Percentiles rank a stretch among this genome's conserved stretches.
phyloP scores from a whole-genome alignment of 441 rosid species.

The Jatropha podagrica region DNA sequence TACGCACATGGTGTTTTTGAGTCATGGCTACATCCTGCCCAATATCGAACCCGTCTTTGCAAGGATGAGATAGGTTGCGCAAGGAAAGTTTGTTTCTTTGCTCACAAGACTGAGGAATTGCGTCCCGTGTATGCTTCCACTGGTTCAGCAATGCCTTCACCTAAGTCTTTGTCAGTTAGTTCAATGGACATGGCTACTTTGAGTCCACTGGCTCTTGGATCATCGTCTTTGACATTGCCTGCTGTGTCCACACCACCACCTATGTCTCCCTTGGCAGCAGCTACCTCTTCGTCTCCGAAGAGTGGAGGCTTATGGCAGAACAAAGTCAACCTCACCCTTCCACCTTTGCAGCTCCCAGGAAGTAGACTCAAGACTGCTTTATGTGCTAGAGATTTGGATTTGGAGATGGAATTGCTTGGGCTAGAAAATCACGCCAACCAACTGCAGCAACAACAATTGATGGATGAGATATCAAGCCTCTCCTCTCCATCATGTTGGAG shows the following conservation, averaged over 20 bases:
- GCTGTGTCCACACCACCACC: constrained; percentile 68
- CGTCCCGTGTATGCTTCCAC: constrained; percentile 88
- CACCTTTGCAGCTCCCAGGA: constrained; percentile 73
- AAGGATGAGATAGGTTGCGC: constrained; percentile 87
- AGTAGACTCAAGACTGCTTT: constrained; percentile 77
- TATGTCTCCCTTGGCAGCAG: constrained; percentile 66
- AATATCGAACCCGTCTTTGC: constrained; percentile 92
- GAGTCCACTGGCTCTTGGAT: constrained; percentile 57
- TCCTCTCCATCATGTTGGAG: constrained; percentile 54
- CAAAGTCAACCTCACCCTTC: constrained; percentile 65
- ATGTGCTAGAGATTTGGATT: constrained; percentile 69
- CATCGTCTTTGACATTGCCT: constrained; percentile 52
- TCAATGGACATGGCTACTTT: constrained; percentile 53
- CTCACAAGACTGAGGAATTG: constrained; percentile 78
- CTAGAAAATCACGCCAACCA: constrained; percentile 42
- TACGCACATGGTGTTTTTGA: constrained; percentile 95
- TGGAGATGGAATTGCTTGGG: constrained; percentile 64
- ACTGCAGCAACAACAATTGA: constrained; percentile 41
- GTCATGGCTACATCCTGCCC: constrained; percentile 97
- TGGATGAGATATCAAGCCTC: constrained; percentile 56
- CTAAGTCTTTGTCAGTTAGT: constrained; percentile 50
- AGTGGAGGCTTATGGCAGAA: constrained; percentile 70
- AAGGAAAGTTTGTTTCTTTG: constrained; percentile 93
- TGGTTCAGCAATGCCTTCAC: constrained; percentile 92
- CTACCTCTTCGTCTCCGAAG: constrained; percentile 64